phyloP scores from a whole-genome alignment of 148 eudicot genomes.

The Chenopodium album region DNA sequence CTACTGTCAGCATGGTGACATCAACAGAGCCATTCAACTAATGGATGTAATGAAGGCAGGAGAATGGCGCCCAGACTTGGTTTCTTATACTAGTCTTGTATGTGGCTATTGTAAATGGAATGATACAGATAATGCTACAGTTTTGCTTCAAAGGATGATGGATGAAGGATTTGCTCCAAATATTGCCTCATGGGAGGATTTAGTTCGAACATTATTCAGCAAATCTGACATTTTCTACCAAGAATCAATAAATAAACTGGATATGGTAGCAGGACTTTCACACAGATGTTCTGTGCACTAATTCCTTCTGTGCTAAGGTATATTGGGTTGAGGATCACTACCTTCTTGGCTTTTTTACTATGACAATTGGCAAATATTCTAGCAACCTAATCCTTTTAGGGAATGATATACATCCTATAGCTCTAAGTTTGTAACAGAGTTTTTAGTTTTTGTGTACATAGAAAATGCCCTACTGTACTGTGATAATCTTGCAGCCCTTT shows the following conservation, averaged over 20 bases:
- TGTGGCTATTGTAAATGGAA: slow-evolving; percentile 44
- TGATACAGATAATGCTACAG: slow-evolving; percentile 41
- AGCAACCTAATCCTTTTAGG: neutral
- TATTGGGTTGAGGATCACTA: neutral
- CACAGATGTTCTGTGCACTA: neutral
- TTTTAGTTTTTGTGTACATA: neutral
- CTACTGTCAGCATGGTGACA: slow-evolving; percentile 46
- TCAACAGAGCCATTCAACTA: slow-evolving; percentile 46
- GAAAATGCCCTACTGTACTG: neutral
- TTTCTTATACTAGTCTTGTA: slow-evolving; percentile 63
- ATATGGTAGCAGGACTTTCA: neutral
- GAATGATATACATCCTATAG: neutral
- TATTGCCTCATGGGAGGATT: slow-evolving; percentile 48
- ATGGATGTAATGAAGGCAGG: slow-evolving; percentile 42
- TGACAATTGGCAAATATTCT: neutral
- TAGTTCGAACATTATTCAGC: slow-evolving; percentile 51
- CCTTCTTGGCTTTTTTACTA: neutral
- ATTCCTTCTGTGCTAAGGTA: neutral
- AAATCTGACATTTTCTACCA: slow-evolving; percentile 27
- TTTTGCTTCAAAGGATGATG: slow-evolving; percentile 54
- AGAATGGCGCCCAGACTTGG: slow-evolving; percentile 38
- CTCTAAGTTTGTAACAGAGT: too few species aligned
- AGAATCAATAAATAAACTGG: neutral
- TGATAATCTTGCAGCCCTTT: neutral
- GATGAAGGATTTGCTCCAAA: slow-evolving; percentile 54